These are phyloP conservation scores for Xylaria sp. DNA, from an alignment of 2,329 filamentous ascomycete genomes.

Conservation along the genomic window DNA sequence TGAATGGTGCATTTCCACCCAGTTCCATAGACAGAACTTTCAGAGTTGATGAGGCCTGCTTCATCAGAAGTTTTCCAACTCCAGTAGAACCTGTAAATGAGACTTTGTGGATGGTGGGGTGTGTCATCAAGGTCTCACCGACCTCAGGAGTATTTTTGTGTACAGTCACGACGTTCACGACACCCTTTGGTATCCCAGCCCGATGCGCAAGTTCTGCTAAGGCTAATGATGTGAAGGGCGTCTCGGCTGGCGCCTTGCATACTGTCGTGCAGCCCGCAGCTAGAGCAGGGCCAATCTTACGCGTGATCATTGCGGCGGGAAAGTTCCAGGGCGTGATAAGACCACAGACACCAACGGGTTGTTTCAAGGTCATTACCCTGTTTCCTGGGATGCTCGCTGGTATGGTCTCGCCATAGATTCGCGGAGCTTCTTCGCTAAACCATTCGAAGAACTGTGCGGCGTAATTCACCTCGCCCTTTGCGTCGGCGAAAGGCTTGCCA, in stretches of 20 bases:
- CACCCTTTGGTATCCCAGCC: slow-evolving; percentile 89
- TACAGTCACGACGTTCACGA: slow-evolving; percentile 89
- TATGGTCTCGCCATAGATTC: slow-evolving; percentile 80
- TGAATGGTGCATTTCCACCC: slow-evolving; percentile 94
- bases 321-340: slow-evolving; percentile 94
- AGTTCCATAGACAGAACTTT: slow-evolving; percentile 90
- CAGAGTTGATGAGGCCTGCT: slow-evolving; percentile 83
- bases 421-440: slow-evolving; percentile 83
- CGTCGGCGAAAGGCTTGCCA: slow-evolving; percentile 83
- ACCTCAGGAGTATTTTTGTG: slow-evolving; percentile 82
- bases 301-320: slow-evolving; percentile 78
- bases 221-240: slow-evolving; percentile 89
- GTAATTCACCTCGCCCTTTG: slow-evolving; percentile 77
- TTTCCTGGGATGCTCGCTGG: slow-evolving; percentile 76
- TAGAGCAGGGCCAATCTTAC: slow-evolving; percentile 78
- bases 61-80: slow-evolving; percentile 83
- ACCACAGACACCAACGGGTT: slow-evolving; percentile 85
- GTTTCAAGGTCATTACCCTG: slow-evolving; percentile 80
- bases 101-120: slow-evolving; percentile 83
- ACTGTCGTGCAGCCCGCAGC: slow-evolving; percentile 97
- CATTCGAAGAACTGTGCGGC: slow-evolving; percentile 82
- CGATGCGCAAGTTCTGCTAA: slow-evolving; percentile 86
- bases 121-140: slow-evolving; percentile 80
- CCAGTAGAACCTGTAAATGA: slow-evolving; percentile 88
- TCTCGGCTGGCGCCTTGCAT: slow-evolving; percentile 90